These are phyloP conservation scores for Fusarium kyushuense DNA, from an alignment of 2,329 filamentous ascomycete species.

Conservation along the genomic window DNA sequence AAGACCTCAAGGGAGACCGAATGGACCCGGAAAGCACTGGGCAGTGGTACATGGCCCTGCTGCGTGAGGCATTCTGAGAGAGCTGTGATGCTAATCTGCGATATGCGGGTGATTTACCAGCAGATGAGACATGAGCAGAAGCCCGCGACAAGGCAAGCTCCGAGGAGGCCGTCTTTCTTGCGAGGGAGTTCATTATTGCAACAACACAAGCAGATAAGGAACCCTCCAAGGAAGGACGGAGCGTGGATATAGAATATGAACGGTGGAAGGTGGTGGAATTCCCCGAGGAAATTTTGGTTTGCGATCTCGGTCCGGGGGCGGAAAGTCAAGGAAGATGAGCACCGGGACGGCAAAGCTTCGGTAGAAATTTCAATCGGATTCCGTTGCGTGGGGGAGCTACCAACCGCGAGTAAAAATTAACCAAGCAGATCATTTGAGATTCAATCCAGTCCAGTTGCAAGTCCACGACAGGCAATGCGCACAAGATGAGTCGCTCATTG, in stretches of 20 bases:
- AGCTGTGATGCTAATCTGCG: slow-evolving; percentile 60
- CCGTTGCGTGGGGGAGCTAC: slow-evolving; percentile 25
- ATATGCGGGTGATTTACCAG: slow-evolving; percentile 62
- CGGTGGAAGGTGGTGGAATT: slow-evolving; percentile 48
- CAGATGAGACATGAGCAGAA: slow-evolving; percentile 54
- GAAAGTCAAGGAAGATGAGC: slow-evolving; percentile 49
- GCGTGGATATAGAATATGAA: slow-evolving; percentile 43
- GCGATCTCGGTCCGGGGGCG: slow-evolving; percentile 54
- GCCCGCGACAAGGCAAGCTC: slow-evolving; percentile 58
- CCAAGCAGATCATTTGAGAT: slow-evolving; percentile 34
- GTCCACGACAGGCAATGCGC: slow-evolving; percentile 46
- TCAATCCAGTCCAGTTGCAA: slow-evolving; percentile 19
- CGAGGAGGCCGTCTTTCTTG: slow-evolving; percentile 58
- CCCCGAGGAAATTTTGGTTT: slow-evolving; percentile 55
- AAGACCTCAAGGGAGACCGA: slow-evolving; percentile 59
- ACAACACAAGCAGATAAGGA: slow-evolving; percentile 41
- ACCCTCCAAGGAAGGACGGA: slow-evolving; percentile 49
- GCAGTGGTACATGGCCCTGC: slow-evolving; percentile 47
- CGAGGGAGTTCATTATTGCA: slow-evolving; percentile 61
- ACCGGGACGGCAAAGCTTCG: slow-evolving; percentile 54
- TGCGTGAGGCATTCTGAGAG: slow-evolving; percentile 46
- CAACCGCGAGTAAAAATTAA: slow-evolving; percentile 46
- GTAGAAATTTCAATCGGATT: slow-evolving; percentile 31
- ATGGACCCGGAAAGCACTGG: slow-evolving; percentile 47
- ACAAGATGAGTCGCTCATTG: slow-evolving; percentile 60